Percentiles rank a stretch among this genome's conserved stretches.
phyloP scores from a whole-genome alignment of 2,329 filamentous ascomycete genomes.

The Apiospora rasikravindrae region DNA sequence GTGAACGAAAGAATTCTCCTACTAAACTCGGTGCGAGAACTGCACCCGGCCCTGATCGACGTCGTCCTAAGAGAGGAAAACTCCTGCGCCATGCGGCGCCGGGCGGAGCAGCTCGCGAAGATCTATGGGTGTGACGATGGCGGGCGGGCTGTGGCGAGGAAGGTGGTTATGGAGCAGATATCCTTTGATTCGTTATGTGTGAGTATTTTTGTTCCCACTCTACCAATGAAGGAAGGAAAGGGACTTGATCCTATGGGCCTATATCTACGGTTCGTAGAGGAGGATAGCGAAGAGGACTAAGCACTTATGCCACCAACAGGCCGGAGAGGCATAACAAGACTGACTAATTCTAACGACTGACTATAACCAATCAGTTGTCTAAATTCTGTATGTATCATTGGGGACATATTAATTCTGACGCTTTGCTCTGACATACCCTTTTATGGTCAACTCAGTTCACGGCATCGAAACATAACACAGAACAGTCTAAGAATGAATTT shows the following conservation, averaged over 20 bases:
- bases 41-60: constrained; percentile 7
- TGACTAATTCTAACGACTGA: neutral
- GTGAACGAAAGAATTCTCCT: neutral
- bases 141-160: neutral
- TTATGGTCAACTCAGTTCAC: neutral
- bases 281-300: neutral
- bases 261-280: neutral
- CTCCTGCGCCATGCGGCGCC: neutral
- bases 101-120: neutral
- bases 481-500: neutral
- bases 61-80: neutral
- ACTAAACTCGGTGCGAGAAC: neutral
- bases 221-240: no score
- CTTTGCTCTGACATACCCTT: neutral
- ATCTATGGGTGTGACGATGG: neutral
- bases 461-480: neutral
- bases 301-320: no score
- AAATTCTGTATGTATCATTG: neutral
- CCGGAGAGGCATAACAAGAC: neutral
- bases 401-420: neutral
- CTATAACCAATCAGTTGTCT: no score
- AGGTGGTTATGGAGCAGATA: neutral
- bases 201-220: no score
- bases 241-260: neutral
- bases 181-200: no score